Conservation (phyloP, 305 asterid genomes). For the Solanum aculeatissimum region DNA sequence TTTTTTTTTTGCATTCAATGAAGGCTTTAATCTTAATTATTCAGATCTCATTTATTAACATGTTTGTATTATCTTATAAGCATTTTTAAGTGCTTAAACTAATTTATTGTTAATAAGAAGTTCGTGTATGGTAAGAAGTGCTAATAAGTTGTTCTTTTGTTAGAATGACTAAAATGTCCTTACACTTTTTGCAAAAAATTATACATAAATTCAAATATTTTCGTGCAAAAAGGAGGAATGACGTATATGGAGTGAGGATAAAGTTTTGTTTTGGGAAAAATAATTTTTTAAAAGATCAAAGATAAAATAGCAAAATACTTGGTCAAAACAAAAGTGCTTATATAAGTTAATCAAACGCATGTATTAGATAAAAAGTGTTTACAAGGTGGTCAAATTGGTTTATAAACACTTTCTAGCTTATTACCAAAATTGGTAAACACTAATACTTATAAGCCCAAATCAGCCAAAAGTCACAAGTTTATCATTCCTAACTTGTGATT, state of each 20-base stretch:
- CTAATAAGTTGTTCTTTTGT: not conserved
- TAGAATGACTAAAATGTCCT: not conserved
- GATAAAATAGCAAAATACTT: not conserved
- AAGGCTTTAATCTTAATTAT: not conserved
- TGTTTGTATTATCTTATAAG: not conserved
- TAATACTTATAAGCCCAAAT: not conserved
- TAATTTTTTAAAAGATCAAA: not conserved
- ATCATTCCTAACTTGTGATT: not conserved
- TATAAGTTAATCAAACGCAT: not conserved
- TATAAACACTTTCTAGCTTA: not conserved
- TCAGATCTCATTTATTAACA: not conserved
- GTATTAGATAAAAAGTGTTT: not conserved
- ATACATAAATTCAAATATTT: not conserved
- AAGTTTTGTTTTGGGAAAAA: not conserved
- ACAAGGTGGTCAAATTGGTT: not conserved
- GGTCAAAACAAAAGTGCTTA: not conserved
- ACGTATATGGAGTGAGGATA: not conserved
- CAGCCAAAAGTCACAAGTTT: not conserved
- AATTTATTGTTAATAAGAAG: not conserved
- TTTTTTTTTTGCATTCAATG: not conserved
- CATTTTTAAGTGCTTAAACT: not conserved
- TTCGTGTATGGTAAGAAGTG: not conserved
- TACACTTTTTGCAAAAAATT: not conserved
- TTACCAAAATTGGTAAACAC: not conserved
- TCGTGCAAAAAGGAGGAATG: not conserved